Conservation (phyloP, 129 eudicot species). For the Kitagawia praeruptora region DNA sequence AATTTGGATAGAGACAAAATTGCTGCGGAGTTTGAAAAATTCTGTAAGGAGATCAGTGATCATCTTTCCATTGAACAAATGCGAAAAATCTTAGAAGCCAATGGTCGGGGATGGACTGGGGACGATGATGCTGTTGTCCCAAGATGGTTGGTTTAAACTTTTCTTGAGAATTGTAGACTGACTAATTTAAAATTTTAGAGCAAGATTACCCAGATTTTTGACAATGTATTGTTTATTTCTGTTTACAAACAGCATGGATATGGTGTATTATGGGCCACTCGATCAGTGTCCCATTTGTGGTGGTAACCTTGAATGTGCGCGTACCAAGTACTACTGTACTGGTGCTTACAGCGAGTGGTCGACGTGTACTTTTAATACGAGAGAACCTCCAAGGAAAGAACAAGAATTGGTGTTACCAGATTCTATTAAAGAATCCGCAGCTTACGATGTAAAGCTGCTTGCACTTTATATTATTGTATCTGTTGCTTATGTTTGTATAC, state of each 20-base stretch:
- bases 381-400: constrained; percentile 47
- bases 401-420: constrained; percentile 44
- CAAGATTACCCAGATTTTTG: neutral
- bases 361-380: constrained; percentile 52
- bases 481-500: constrained; percentile 34
- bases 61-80: constrained; percentile 64
- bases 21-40: constrained; percentile 37
- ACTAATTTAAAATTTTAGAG: neutral
- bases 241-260: constrained; percentile 44
- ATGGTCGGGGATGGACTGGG: constrained; percentile 28
- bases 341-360: constrained; percentile 80
- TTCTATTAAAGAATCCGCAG: constrained; percentile 34
- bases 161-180: neutral
- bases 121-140: constrained; percentile 57
- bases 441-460: constrained; percentile 47
- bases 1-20: constrained; percentile 21
- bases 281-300: constrained; percentile 57
- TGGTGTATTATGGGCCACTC: constrained; percentile 64
- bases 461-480: neutral
- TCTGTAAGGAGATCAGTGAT: constrained; percentile 49
- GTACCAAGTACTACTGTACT: constrained; percentile 32
- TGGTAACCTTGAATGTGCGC: constrained; percentile 31
- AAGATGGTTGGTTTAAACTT: constrained; percentile 36
- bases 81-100: constrained; percentile 61
- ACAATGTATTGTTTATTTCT: neutral